These are phyloP conservation scores for Gentiana straminea DNA, from an alignment of 257 asterid genomes.

Conservation along the genomic window DNA sequence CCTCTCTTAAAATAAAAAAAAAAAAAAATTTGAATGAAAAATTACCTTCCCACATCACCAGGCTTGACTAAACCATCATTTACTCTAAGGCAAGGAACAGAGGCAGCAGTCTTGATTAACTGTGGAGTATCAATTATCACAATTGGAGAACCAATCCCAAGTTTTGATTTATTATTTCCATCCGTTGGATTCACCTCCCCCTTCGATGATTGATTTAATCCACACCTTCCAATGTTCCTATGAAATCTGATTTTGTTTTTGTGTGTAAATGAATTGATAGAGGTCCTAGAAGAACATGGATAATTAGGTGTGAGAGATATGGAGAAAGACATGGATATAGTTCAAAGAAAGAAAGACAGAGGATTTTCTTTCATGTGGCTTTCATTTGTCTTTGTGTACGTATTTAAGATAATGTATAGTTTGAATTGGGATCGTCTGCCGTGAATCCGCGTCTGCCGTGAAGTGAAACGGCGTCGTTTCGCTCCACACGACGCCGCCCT, in stretches of 20 bases:
- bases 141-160: conserved; percentile 63
- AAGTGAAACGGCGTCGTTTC: no score
- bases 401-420: no score
- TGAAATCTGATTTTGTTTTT: conserved; percentile 7
- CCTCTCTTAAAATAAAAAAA: no score
- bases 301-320: conserved; percentile 18
- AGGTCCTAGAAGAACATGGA: conserved; percentile 13
- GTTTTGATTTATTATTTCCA: conserved; percentile 16
- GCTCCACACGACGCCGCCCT: no score
- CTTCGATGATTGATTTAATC: conserved; percentile 12
- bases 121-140: conserved; percentile 61
- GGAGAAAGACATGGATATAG: conserved; percentile 22
- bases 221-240: conserved; percentile 21
- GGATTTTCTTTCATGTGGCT: conserved; percentile 16
- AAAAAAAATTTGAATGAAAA: no score
- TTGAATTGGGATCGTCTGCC: no score
- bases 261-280: conserved; percentile 7
- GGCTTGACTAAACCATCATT: conserved; percentile 65
- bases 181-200: not conserved
- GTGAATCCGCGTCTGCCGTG: no score
- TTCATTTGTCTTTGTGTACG: not conserved
- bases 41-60: conserved; percentile 78
- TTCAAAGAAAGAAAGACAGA: not conserved
- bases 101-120: conserved; percentile 66
- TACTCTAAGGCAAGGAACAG: conserved; percentile 72